Base-by-base conservation (phyloP, 495 filamentous ascomycete genomes). In the Penicillium crystallinum region DNA sequence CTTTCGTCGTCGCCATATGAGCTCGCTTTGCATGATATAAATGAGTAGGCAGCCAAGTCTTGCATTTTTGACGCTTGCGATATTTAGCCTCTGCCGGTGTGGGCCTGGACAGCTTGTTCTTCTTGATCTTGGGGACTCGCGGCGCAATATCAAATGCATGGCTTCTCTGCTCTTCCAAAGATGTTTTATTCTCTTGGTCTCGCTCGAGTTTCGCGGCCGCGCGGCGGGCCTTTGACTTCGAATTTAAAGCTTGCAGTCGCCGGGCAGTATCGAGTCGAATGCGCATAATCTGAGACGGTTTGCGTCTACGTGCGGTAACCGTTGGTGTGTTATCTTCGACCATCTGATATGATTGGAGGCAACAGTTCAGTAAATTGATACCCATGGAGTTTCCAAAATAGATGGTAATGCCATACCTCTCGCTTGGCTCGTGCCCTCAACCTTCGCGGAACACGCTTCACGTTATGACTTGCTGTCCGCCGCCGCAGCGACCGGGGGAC, bases 21-120 rank as follows among this genome's bases (percentile, higher is more conserved):
- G 93, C 92, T 38, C 93, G 76, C 62, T 98, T 97, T 14, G 91
- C 86, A 73, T 96, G 93, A 75, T 84, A 98, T 46, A 96, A 67
- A 62, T 98, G 93, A 15, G 93, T 96, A 2, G 93, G 95, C 3
- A 98, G 77, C 93, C 93, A 97, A 0, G 84, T 87, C 75, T 98
- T 98, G 65, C 86, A 78, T 29, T 82, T 67, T 66, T 98, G 93
- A 1, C 93, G 83, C 72, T 91, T 96, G 53, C 84, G 81, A 58
- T 85, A 97, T 55, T 86, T 91, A 11, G 84, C 77, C 18, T 81
- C 77, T 2, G 84, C 74, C 39, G 79, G 79, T 0, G 80, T 78
- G 2, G 90, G 87, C 4, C 78, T 73, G 27, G 87, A 84, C 7
- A 95, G 73, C 35, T 71, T 77, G 58, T 89, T 80, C 49, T 83